A percentile compares a stretch with the other conserved stretches of the same genome.
These are phyloP conservation scores for Candida arabinofermentans DNA, from an alignment of 805 yeast genomes.

Conservation along the genomic window DNA sequence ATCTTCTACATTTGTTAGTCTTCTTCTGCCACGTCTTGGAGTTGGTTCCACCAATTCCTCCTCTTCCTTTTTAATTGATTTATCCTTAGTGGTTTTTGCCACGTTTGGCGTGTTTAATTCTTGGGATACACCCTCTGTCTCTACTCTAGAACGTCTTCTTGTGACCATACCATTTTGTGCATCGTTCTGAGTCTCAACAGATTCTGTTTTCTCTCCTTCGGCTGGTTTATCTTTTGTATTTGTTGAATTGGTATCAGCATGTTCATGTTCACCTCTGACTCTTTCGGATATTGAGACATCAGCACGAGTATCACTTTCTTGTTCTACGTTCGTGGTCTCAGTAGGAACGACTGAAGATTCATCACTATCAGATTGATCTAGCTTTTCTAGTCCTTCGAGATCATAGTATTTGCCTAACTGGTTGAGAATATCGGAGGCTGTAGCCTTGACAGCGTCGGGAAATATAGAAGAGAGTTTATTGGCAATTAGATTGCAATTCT, in stretches of 20 bases:
- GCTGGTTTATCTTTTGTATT: neutral
- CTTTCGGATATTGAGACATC: neutral
- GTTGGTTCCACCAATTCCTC: constrained; percentile 1
- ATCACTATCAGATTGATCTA: constrained; percentile 17
- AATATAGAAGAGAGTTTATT: constrained; percentile 18
- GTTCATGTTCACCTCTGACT: constrained; percentile 2
- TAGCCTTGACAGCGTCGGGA: constrained; percentile 10
- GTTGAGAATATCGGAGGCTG: constrained; percentile 11
- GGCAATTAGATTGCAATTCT: constrained; percentile 12
- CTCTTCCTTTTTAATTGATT: neutral
- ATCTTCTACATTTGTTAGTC: neutral
- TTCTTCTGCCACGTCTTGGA: constrained; percentile 5
- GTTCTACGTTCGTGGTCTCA: neutral
- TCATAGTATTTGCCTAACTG: constrained; percentile 26
- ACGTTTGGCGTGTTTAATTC: constrained; percentile 1
- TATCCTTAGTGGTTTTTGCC: neutral
- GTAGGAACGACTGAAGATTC: neutral
- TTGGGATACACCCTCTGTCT: neutral
- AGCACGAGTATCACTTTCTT: neutral
- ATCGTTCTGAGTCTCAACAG: neutral
- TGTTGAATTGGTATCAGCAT: neutral
- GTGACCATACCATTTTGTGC: constrained; percentile 9
- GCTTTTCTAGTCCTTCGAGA: constrained; percentile 21
- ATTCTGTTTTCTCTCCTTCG: constrained; percentile 1
- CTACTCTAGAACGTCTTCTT: neutral